A percentile compares a stretch with the other conserved stretches of the same genome.
phyloP scores from a whole-genome alignment of 257 asterid genomes.

The Solanum tarapatanum region DNA sequence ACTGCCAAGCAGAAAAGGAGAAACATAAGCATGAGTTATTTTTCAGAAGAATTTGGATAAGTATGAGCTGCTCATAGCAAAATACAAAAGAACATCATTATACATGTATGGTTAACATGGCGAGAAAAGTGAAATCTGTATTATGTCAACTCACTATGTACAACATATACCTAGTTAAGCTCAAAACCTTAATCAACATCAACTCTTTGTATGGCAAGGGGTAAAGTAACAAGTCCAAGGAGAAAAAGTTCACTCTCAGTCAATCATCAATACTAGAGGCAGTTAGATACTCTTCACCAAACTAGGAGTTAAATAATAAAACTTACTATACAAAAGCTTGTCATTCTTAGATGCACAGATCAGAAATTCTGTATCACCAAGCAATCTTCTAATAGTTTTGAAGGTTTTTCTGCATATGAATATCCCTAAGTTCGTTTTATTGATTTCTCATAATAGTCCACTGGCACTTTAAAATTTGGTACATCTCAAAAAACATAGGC shows the following conservation, averaged over 20 bases:
- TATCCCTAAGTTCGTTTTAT: neutral
- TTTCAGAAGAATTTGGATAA: neutral
- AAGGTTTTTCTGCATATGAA: neutral
- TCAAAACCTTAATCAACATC: neutral
- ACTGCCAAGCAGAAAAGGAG: conserved; percentile 41
- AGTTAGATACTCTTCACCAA: neutral
- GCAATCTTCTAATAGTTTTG: neutral
- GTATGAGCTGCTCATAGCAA: neutral
- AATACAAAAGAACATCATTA: neutral
- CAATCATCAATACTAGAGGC: neutral
- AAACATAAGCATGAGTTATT: neutral
- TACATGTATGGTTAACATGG: neutral
- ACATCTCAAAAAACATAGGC: neutral
- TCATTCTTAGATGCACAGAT: neutral
- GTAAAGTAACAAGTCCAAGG: neutral
- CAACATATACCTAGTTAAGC: neutral
- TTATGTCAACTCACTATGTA: neutral
- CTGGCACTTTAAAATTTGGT: neutral
- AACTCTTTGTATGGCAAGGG: neutral
- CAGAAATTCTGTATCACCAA: neutral
- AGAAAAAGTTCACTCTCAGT: neutral
- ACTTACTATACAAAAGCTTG: neutral
- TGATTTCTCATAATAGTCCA: neutral
- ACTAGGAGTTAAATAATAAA: neutral
- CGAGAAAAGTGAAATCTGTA: neutral